Evolutionary conservation across 2,329 filamentous ascomycete species (phyloP).

Genomic region (Penicillium sp.): DNA sequence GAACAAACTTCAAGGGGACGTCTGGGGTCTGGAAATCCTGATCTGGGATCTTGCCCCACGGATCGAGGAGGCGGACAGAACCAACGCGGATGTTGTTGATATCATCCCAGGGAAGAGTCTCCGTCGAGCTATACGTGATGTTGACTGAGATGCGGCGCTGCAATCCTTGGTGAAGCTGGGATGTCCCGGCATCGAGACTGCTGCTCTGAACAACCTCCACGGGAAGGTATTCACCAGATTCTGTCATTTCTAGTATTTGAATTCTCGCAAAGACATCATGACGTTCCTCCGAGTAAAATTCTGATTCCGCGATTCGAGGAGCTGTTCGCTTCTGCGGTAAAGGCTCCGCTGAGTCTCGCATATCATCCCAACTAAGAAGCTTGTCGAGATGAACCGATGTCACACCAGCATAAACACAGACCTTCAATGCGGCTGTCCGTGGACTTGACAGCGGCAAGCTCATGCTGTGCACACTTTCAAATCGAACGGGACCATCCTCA

Average conservation of each 20-base stretch:
- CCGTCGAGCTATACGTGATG: conserved; percentile 86
- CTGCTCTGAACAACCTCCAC: conserved; percentile 88
- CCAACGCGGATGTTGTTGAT: conserved; percentile 74
- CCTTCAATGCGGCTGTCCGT: conserved; percentile 70
- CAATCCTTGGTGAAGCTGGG: conserved; percentile 91
- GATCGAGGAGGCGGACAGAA: conserved; percentile 77
- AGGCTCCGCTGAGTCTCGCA: conserved; percentile 69
- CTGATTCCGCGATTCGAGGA: conserved; percentile 78
- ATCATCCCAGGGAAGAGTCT: conserved; percentile 83
- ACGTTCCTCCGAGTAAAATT: conserved; percentile 89
- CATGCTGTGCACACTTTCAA: conserved; percentile 98
- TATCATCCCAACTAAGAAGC: conserved; percentile 96
- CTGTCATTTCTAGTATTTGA: conserved; percentile 87
- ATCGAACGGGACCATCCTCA: conserved; percentile 85
- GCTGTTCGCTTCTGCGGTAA: conserved; percentile 57
- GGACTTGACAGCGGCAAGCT: conserved; percentile 79
- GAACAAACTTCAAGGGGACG: conserved; percentile 71
- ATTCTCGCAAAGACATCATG: conserved; percentile 87
- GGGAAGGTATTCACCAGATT: conserved; percentile 84
- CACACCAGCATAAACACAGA: conserved; percentile 88
- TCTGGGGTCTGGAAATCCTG: conserved; percentile 69
- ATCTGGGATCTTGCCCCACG: conserved; percentile 79
- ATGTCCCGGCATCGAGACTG: conserved; percentile 82
- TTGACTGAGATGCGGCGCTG: conserved; percentile 85
- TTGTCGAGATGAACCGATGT: conserved; percentile 95